Conservation (phyloP, 495 filamentous ascomycete genomes). For the Chaetomium fimeti region DNA sequence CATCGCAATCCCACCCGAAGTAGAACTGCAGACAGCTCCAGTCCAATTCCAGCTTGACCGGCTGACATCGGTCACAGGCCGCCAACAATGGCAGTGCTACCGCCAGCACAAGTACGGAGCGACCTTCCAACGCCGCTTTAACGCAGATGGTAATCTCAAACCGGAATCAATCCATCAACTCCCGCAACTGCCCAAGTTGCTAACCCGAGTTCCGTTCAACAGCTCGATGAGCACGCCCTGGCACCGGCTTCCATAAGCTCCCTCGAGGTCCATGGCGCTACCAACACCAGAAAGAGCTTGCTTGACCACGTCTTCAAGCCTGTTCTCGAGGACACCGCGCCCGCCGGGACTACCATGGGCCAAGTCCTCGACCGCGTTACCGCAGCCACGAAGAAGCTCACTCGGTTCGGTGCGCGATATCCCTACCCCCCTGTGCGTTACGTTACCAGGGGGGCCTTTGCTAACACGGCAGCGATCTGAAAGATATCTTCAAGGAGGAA, state of each 20-base stretch:
- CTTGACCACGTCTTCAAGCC: slow-evolving; percentile 76
- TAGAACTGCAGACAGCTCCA: not conserved
- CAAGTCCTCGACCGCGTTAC: slow-evolving; percentile 72
- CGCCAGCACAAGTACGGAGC: not conserved
- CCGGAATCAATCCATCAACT: not conserved
- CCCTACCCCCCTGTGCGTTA: not conserved
- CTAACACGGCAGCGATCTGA: slow-evolving; percentile 23
- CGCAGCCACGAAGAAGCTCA: slow-evolving; percentile 66
- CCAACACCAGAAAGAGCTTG: slow-evolving; percentile 74
- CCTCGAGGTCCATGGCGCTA: slow-evolving; percentile 74
- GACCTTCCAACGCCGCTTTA: slow-evolving; percentile 2
- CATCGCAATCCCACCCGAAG: not conserved
- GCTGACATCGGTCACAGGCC: slow-evolving; percentile 10
- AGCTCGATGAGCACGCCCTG: slow-evolving; percentile 75
- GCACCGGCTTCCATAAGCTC: slow-evolving; percentile 70
- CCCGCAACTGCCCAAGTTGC: not conserved
- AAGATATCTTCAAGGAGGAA: slow-evolving; percentile 84
- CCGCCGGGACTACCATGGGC: slow-evolving; percentile 67
- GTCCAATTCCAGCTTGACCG: not conserved
- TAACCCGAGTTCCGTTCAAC: slow-evolving; percentile 11
- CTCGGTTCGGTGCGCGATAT: slow-evolving; percentile 66
- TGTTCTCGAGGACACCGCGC: slow-evolving; percentile 65
- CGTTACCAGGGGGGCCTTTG: not conserved
- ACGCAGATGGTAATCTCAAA: slow-evolving; percentile 17
- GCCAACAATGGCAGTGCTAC: slow-evolving; percentile 13